Base-by-base conservation (phyloP, 2,329 filamentous ascomycete species). In the Penicillium psychrosexuale region DNA sequence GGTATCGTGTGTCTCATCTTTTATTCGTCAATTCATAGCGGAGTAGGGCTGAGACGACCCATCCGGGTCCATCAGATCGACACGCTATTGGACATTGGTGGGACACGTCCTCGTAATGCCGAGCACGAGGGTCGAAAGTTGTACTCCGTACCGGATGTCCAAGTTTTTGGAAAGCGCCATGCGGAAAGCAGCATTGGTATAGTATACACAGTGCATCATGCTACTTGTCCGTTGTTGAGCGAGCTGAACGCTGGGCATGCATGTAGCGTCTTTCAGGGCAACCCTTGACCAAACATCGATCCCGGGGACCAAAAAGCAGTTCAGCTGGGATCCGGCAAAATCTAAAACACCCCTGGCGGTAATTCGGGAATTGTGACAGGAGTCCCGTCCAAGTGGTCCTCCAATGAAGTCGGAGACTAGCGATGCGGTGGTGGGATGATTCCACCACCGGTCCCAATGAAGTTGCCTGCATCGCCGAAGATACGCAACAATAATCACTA, bases 11-110 rank as follows among this genome's bases (percentile, higher is more conserved):
- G 37, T 49, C 11, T 37, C 19, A 8, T 38, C n/a, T n/a, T 45
- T 39, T 33, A 62, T 59, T 62, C 46, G 57, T 55, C 45, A 8
- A 51, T 46, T 28, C 27, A 43, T 37, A 44, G 53, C 56, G 54
- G 53, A 59, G 55, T 63, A 62, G 56, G 57, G 61, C 61, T 63
- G 61, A 64, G 38, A 47, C 33, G 52, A 52, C 48, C 55, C 55
- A 44, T 38, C 28, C 31, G 17, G 38, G 45, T 42, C 52, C 44
- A 49, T 56, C 43, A 38, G 57, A 63, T 62, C 56, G 39, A 47
- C 57, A 57, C 22, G 50, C 55, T 27, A 56, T 59, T 58, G 57
- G 57, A 46, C 24, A 37, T 39, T 13, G 28, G 48, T 47, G 48
- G 61, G 51, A 60, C 60, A 55, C 53, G 58, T 60, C 46, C 27